Evolutionary conservation across 768 basidiomycete species (phyloP), one percentile per base, ranked within the genome.

Genomic region (Russula sp.): DNA sequence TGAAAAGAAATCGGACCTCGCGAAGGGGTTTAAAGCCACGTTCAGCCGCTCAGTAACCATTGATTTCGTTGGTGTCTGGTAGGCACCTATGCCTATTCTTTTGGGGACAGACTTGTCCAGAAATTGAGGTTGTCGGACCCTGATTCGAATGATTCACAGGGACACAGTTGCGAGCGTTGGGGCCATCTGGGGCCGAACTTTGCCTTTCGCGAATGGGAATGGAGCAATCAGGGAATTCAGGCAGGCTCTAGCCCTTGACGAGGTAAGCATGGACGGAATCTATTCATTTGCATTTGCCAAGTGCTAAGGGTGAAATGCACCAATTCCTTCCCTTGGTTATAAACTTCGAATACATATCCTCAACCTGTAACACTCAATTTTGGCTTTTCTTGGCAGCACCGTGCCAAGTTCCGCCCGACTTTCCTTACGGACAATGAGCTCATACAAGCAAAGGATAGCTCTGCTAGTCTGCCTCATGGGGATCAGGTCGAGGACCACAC

Each of bases 21-120:
- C 88, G 10, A 82, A 79, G 2, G 85, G 85, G 14, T 94, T 89
- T 74, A 92, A 91, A 73, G 70, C 77, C 64, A 87, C 86, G 0
- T 93, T 89, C 70, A 87, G 84, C 56, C 80, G 77, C 35, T 72
- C 75, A n/a, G 86, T 91, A 6, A 74, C 78, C n/a, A 78, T 92
- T n/a, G 87, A 91, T 13, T 92, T 92, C 60, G 72, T 94, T 50
- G 91, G 91, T 1, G 84, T 89, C 52, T 92, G 89, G 89, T 88
- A 80, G 39, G 53, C 6, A 47, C 51, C 42, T 27, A 27, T 27
- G 2, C 27, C 1, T 3, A 27, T 27, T 27, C 27, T 27, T 3
- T 27, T 3, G 1, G 27, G 27, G 27, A 22, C 48, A 3, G 1
- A 32, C 6, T 55, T 11, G n/a, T n/a, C 2, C 18, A 18, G 27